A percentile compares a stretch with the other conserved stretches of the same genome.
These are phyloP conservation scores for Beauveria sp. DNA, from an alignment of 2,329 filamentous ascomycete species.

Conservation along the genomic window DNA sequence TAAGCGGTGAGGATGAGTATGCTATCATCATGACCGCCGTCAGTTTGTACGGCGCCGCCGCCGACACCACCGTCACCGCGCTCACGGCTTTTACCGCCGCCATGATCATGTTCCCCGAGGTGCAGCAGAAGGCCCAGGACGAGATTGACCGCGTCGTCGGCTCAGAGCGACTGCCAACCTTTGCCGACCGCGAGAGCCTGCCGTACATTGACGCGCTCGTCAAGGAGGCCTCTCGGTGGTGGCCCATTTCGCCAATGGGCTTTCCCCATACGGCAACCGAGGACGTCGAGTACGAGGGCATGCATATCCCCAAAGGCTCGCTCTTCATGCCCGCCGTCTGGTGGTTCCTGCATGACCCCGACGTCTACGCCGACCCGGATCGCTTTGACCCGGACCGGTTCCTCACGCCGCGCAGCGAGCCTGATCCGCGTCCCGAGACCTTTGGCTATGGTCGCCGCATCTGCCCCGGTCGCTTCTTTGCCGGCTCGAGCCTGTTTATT, in stretches of 20 bases:
- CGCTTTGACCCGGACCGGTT: constrained; percentile 28
- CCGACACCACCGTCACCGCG: constrained; percentile 9
- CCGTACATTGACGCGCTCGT: constrained; percentile 27
- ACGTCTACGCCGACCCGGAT: constrained; percentile 46
- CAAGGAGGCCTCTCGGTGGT: constrained; percentile 20
- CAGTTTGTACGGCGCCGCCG: constrained; percentile 14
- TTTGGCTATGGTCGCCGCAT: constrained; percentile 31
- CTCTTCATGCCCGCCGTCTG: constrained; percentile 19
- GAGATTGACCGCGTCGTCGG: constrained; percentile 39
- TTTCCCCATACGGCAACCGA: constrained; percentile 31
- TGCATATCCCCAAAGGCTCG: constrained; percentile 15
- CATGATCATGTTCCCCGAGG: constrained; percentile 34
- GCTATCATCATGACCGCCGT: constrained; percentile 12
- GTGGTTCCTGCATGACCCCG: constrained; percentile 53
- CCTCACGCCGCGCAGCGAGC: constrained; percentile 21
- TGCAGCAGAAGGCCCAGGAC: constrained; percentile 32
- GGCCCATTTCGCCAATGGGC: constrained; percentile 24
- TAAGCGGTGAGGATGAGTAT: not conserved
- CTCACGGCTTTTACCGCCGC: constrained; percentile 37
- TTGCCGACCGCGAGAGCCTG: constrained; percentile 34
- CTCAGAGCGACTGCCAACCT: constrained; percentile 29
- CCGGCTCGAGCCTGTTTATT: constrained; percentile 24
- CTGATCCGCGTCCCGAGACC: constrained; percentile 19
- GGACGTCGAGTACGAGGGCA: constrained; percentile 18
- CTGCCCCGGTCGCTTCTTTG: constrained; percentile 27